Percentiles rank a stretch among this genome's conserved stretches.
phyloP scores from a whole-genome alignment of 106 monocot species.

The Posidonia australis region DNA sequence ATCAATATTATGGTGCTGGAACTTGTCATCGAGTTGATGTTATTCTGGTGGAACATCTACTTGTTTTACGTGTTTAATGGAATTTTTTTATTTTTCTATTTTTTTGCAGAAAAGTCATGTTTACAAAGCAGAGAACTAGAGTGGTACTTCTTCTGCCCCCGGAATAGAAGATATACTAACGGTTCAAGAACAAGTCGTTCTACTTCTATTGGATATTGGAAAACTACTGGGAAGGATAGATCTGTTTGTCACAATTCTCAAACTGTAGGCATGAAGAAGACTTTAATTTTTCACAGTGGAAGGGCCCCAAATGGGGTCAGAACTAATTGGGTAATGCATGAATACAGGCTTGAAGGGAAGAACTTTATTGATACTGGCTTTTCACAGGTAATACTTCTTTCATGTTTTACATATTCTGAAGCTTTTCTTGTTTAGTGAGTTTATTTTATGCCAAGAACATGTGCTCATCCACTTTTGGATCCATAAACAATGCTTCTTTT shows the following conservation, averaged over 20 bases:
- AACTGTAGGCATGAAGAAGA: slow-evolving; percentile 60
- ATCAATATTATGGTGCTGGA: no score
- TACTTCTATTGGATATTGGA: slow-evolving; percentile 65
- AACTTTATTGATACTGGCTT: slow-evolving; percentile 24
- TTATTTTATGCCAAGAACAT: no score
- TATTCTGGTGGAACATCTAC: no score
- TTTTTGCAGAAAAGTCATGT: slow-evolving; percentile 21
- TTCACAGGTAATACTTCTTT: slow-evolving; percentile 26
- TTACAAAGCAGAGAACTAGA: slow-evolving; percentile 41
- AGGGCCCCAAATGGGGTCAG: slow-evolving; percentile 42
- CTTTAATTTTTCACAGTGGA: slow-evolving; percentile 52
- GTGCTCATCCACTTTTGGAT: no score
- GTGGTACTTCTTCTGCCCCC: slow-evolving; percentile 77
- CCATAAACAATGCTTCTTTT: no score
- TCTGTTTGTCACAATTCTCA: slow-evolving; percentile 25
- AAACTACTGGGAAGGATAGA: slow-evolving; percentile 65
- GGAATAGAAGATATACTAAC: slow-evolving; percentile 41
- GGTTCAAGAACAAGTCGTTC: slow-evolving; percentile 51
- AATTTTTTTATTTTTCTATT: background rate
- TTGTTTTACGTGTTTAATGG: background rate
- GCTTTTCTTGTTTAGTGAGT: no score
- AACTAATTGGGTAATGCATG: slow-evolving; percentile 84
- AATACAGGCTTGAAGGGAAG: slow-evolving; percentile 49
- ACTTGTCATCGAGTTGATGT: no score
- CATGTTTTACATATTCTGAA: background rate